These are phyloP conservation scores for Hypericum perforatum DNA, from an alignment of 345 rosid genomes.

Conservation along the genomic window DNA sequence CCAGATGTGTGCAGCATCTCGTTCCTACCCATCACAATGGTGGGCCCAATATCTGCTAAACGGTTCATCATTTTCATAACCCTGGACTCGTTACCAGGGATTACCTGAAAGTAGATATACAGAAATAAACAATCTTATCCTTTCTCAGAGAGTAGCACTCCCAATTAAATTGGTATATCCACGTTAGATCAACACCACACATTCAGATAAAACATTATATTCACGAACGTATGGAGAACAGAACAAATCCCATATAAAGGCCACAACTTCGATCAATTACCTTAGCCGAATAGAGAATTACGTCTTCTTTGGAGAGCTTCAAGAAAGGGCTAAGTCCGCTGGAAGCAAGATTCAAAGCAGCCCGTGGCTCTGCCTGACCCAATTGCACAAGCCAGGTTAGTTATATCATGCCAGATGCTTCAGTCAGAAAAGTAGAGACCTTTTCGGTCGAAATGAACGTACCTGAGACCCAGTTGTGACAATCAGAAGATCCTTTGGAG, in stretches of 20 bases:
- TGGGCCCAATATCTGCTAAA: conserved; percentile 84
- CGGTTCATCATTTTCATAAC: conserved; percentile 99
- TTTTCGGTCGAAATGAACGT: conserved; percentile 23
- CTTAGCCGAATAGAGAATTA: conserved; percentile 91
- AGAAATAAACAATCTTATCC: conserved; percentile 2
- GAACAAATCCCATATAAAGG: too few species aligned
- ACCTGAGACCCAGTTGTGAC: conserved; percentile 99
- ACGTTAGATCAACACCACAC: not conserved
- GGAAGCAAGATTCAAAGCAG: conserved; percentile 94
- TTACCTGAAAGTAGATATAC: conserved; percentile 44
- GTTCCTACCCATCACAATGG: conserved; percentile 77
- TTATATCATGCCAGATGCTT: too few species aligned
- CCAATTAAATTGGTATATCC: too few species aligned
- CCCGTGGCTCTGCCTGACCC: conserved; percentile 98
- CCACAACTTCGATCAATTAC: conserved; percentile 24
- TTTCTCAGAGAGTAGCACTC: too few species aligned
- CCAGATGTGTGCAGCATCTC: conserved; percentile 93
- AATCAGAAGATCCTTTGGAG: conserved; percentile 89
- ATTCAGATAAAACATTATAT: conserved; percentile 5
- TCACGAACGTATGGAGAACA: too few species aligned
- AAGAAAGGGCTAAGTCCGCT: conserved; percentile 83
- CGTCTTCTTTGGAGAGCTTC: conserved; percentile 76
- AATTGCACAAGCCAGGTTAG: conserved; percentile 16
- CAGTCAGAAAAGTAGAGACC: too few species aligned
- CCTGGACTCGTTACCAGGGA: conserved; percentile 95